A percentile compares a stretch with the other conserved stretches of the same genome.
phyloP scores from a whole-genome alignment of 805 yeast species.

The Yueomyces sinensis region DNA sequence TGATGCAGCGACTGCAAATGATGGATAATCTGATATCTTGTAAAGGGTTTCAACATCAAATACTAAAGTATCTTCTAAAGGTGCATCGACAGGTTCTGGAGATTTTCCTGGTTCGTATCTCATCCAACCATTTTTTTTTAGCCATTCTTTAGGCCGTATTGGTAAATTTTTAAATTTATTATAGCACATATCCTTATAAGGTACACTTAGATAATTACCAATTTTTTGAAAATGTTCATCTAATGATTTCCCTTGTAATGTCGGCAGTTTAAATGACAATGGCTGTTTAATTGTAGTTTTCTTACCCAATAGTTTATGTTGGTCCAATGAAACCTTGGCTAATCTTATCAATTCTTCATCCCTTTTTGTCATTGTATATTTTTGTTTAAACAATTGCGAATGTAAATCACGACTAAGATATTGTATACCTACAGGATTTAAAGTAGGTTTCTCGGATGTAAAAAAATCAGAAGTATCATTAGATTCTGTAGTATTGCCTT shows the following conservation, averaged over 20 bases:
- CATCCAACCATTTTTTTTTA: slow-evolving; percentile 64
- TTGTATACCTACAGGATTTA: slow-evolving; percentile 74
- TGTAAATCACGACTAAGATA: slow-evolving; percentile 51
- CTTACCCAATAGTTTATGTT: slow-evolving; percentile 63
- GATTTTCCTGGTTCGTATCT: slow-evolving; percentile 42
- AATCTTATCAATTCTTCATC: slow-evolving; percentile 31
- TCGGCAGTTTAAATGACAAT: slow-evolving; percentile 49
- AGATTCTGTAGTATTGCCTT: neutral
- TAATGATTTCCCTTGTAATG: slow-evolving; percentile 53
- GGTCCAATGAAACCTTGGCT: slow-evolving; percentile 45
- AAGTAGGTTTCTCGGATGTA: slow-evolving; percentile 33
- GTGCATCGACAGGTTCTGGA: slow-evolving; percentile 51
- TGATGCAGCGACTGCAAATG: slow-evolving; percentile 71
- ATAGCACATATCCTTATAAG: slow-evolving; percentile 42
- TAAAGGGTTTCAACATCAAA: slow-evolving; percentile 88
- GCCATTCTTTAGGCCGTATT: slow-evolving; percentile 39
- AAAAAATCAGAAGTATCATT: neutral
- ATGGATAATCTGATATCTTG: slow-evolving; percentile 59
- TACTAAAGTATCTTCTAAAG: slow-evolving; percentile 57
- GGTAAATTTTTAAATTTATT: slow-evolving; percentile 28
- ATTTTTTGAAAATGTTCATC: slow-evolving; percentile 77
- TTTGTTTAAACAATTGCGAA: slow-evolving; percentile 38
- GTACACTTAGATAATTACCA: slow-evolving; percentile 46
- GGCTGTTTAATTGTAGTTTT: slow-evolving; percentile 51
- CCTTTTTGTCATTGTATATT: slow-evolving; percentile 7